Evolutionary conservation across 1,284 basidiomycete genomes (phyloP).

Genomic region (Puccinia triticina): DNA sequence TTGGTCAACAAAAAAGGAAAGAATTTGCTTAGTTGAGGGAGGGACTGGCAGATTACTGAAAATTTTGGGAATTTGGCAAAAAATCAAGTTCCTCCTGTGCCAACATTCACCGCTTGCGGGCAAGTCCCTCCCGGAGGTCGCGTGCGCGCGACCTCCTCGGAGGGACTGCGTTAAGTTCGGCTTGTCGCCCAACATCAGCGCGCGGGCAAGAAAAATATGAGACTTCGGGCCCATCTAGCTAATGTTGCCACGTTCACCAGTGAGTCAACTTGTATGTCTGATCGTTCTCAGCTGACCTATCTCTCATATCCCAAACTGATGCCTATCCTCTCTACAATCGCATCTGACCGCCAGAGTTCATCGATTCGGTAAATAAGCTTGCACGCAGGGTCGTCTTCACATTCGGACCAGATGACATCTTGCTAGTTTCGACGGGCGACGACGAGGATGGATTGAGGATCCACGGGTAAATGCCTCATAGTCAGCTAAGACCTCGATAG

Average conservation of each 20-base stretch:
- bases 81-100: too few relatives aligned
- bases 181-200: not conserved
- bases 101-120: too few relatives aligned
- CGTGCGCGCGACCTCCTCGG: too few relatives aligned
- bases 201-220: not conserved
- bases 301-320: not conserved
- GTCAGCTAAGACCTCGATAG: not conserved
- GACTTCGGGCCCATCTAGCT: conserved; percentile 29
- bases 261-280: conserved; percentile 4
- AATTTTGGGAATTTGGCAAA: too few relatives aligned
- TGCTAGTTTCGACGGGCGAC: conserved; percentile 35
- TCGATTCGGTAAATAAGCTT: conserved; percentile 44
- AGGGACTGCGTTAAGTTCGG: too few relatives aligned
- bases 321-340: not conserved
- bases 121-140: too few relatives aligned
- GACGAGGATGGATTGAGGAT: conserved; percentile 43
- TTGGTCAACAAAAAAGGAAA: too few relatives aligned
- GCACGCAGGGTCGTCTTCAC: conserved; percentile 39
- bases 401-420: conserved; percentile 11
- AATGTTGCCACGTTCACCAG: conserved; percentile 47
- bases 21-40: too few relatives aligned
- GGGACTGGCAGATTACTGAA: too few relatives aligned
- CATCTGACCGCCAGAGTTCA: conserved; percentile 11
- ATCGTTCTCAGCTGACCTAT: not conserved
- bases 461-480: conserved; percentile 29